Evolutionary conservation across 495 filamentous ascomycete species (phyloP).

Genomic region (Talaromyces borbonicus): DNA sequence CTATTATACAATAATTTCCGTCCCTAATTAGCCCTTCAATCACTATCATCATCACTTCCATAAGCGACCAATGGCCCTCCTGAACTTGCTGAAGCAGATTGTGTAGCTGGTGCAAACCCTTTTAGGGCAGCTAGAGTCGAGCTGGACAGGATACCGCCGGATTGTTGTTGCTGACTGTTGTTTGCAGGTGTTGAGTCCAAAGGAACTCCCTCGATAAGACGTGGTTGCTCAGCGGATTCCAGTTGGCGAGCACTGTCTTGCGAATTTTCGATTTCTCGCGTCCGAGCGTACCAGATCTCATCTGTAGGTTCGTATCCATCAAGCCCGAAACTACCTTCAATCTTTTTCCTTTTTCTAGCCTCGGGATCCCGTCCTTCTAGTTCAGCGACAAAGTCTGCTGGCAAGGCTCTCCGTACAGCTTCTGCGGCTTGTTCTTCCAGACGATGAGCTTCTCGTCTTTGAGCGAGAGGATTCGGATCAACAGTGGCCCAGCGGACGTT

Average conservation of each 20-base stretch:
- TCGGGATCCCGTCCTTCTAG: constrained; percentile 86
- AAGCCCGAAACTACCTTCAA: constrained; percentile 82
- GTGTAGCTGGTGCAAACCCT: constrained; percentile 34
- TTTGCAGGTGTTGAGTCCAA: background rate
- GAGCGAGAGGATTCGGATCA: constrained; percentile 91
- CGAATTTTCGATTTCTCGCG: constrained; percentile 36
- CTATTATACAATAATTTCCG: constrained; percentile 1
- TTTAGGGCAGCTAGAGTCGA: constrained; percentile 68
- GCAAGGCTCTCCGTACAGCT: constrained; percentile 82
- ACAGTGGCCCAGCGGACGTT: constrained; percentile 97
- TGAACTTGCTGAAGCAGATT: constrained; percentile 30
- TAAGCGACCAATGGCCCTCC: constrained; percentile 75
- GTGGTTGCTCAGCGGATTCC: constrained; percentile 33
- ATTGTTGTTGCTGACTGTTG: constrained; percentile 12
- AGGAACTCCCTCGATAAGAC: constrained; percentile 28
- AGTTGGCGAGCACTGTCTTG: constrained; percentile 26
- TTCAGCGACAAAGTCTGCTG: constrained; percentile 84
- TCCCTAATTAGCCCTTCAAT: constrained; percentile 19
- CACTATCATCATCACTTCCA: constrained; percentile 80
- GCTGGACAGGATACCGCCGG: constrained; percentile 66
- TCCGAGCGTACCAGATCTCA: constrained; percentile 79
- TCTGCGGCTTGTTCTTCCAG: constrained; percentile 99
- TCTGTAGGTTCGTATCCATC: constrained; percentile 91
- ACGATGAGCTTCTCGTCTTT: constrained; percentile 78
- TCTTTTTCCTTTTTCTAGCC: constrained; percentile 74